Percentiles rank a stretch among this genome's conserved stretches.
These are phyloP conservation scores for Micractinium conductrix DNA, from an alignment of 139 green algal species.

Conservation along the genomic window DNA sequence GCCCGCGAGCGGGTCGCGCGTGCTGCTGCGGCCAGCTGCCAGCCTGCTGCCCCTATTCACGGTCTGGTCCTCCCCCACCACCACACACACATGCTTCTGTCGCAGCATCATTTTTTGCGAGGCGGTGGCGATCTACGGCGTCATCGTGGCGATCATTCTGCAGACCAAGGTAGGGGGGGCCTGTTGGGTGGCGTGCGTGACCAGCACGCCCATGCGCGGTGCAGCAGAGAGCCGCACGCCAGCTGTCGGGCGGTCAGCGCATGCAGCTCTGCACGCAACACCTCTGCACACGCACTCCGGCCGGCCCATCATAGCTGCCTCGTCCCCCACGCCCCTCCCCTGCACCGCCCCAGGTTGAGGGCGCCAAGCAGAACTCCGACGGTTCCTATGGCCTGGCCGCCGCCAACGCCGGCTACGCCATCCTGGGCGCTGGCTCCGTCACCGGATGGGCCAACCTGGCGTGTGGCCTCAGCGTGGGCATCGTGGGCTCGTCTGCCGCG, in stretches of 20 bases:
- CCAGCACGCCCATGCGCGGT: not conserved
- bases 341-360: slow-evolving; percentile 59
- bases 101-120: slow-evolving; percentile 99
- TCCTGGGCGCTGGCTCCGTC: slow-evolving; percentile 92
- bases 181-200: not conserved
- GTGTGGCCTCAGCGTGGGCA: slow-evolving; percentile 98
- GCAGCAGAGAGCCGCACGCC: not conserved
- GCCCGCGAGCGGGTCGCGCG: no score
- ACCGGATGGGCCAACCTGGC: slow-evolving; percentile 97
- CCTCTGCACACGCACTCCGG: not conserved
- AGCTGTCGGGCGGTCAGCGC: not conserved
- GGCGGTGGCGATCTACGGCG: slow-evolving; percentile 98
- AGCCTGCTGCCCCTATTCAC: not conserved
- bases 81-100: not conserved
- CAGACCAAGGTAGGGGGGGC: slow-evolving; percentile 82
- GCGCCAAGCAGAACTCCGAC: slow-evolving; percentile 42
- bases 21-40: not conserved
- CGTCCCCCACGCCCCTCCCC: no score
- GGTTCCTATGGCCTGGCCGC: slow-evolving; percentile 49
- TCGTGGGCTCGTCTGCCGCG: slow-evolving; percentile 95
- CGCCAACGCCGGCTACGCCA: slow-evolving; percentile 87
- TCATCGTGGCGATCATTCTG: slow-evolving; percentile 99
- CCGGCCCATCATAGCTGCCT: no score
- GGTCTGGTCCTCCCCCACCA: not conserved
- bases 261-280: not conserved